phyloP scores from a whole-genome alignment of 306 rosid genomes.

The Cucumis sativus region DNA sequence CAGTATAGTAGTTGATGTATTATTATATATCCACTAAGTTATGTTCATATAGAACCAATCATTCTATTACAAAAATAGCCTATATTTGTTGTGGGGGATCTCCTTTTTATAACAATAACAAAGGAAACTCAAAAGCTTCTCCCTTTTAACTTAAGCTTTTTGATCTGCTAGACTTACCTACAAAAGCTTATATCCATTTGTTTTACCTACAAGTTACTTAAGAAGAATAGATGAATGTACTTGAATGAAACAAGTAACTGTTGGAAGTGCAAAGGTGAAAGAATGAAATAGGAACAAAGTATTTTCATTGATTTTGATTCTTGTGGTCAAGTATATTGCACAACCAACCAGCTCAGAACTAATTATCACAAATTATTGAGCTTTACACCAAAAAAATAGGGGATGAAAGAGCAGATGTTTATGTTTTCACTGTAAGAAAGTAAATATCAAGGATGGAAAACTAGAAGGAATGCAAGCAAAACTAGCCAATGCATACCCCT shows the following conservation, averaged over 20 bases:
- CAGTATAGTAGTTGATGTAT: no score
- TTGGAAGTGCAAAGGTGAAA: not conserved
- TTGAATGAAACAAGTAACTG: not conserved
- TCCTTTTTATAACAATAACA: not conserved
- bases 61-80: not conserved
- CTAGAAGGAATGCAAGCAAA: not conserved
- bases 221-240: not conserved
- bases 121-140: not conserved
- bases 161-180: not conserved
- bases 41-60: no score
- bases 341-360: not conserved
- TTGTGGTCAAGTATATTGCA: not conserved
- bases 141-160: not conserved
- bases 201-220: not conserved
- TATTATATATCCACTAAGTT: no score
- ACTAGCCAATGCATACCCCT: not conserved
- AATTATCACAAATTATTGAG: conserved; percentile 2
- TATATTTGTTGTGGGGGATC: not conserved
- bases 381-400: not conserved
- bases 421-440: not conserved
- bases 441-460: not conserved
- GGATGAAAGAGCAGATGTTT: not conserved
- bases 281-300: not conserved
- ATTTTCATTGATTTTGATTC: not conserved
- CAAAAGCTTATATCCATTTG: not conserved